Evolutionary conservation across 2,329 filamentous ascomycete genomes (phyloP).

Genomic region (Fusarium sp.): DNA sequence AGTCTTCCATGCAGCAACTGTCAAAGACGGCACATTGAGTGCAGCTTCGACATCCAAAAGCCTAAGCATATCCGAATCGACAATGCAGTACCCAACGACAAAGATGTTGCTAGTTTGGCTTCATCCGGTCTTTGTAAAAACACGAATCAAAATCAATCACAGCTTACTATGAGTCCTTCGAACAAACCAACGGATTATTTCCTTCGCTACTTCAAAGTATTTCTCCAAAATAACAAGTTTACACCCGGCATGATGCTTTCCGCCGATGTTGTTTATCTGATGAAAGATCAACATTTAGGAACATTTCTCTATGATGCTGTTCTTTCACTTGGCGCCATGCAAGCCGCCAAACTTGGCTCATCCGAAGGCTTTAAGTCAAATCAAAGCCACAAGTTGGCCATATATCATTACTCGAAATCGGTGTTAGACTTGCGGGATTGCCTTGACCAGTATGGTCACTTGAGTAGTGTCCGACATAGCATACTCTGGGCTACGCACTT

Average conservation of each 20-base stretch:
- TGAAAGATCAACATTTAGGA: conserved; percentile 24
- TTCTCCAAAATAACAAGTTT: conserved; percentile 47
- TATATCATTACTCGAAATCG: conserved; percentile 45
- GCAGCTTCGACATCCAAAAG: conserved; percentile 30
- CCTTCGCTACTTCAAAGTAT: conserved; percentile 48
- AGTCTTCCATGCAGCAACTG: conserved; percentile 48
- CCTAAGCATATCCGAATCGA: conserved; percentile 39
- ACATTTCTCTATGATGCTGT: conserved; percentile 46
- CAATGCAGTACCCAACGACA: conserved; percentile 21
- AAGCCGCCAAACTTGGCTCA: conserved; percentile 39
- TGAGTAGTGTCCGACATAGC: conserved; percentile 11
- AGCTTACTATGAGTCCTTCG: conserved; percentile 4
- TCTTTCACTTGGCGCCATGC: conserved; percentile 48
- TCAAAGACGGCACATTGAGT: conserved; percentile 38
- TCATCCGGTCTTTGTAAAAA: accelerated
- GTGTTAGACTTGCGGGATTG: conserved; percentile 40
- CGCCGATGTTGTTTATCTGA: conserved; percentile 38
- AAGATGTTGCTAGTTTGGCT: neutral
- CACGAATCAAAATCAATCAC: neutral
- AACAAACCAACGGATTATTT: conserved; percentile 33
- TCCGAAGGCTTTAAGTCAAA: conserved; percentile 1
- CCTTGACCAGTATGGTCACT: conserved; percentile 3
- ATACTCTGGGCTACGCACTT: conserved; percentile 51
- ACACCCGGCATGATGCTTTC: conserved; percentile 14
- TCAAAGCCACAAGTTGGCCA: conserved; percentile 23